Evolutionary conservation across 2,329 filamentous ascomycete genomes (phyloP), one percentile per base, ranked within the genome.

Genomic region (Penicillium sp.): DNA sequence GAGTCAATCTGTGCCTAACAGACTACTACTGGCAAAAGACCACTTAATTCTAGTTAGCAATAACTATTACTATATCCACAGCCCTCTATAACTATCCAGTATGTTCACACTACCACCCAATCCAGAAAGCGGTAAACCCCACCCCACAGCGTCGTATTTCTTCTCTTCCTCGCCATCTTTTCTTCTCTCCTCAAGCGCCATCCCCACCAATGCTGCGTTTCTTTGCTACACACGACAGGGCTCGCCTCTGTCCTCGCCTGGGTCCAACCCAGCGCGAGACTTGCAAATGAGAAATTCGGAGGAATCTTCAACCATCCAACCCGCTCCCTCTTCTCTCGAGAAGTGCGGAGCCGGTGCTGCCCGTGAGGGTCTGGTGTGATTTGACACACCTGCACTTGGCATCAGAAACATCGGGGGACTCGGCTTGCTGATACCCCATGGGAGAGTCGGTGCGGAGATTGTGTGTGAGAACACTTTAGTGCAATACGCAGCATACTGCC

Each of bases 231-330:
- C 81, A 82, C 71, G 81, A 76, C 80, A 88, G 78, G 37, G 47
- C 39, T 46, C 37, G 13, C 25, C 52, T 49, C 60, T 63, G 65
- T 67, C 63, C 59, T 61, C 58, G 53, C 50, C 49, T 54, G 52
- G 27, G 48, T 46, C 40, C 12, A 4, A 23, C 9, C 52, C 43
- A 47, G 42, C 35, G 33, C 53, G 55, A 60, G 49, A 58, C 32
- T 72, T 75, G 88, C 89, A 91, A 89, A 89, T 91, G 88, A 89
- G 88, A 93, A 93, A 93, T 92, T 93, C 88, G 88, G 89, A 93
- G 89, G 87, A 93, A 84, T 91, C 87, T 91, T 89, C 88, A 89
- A 70, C 47, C 66, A 54, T 55, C 49, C 75, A 68, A 71, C 72
- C 73, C 68, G 67, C 70, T 66, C 67, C 67, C 65, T 63, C 60